Conservation (phyloP, 768 basidiomycete species). For the Auricularia heimuer region DNA sequence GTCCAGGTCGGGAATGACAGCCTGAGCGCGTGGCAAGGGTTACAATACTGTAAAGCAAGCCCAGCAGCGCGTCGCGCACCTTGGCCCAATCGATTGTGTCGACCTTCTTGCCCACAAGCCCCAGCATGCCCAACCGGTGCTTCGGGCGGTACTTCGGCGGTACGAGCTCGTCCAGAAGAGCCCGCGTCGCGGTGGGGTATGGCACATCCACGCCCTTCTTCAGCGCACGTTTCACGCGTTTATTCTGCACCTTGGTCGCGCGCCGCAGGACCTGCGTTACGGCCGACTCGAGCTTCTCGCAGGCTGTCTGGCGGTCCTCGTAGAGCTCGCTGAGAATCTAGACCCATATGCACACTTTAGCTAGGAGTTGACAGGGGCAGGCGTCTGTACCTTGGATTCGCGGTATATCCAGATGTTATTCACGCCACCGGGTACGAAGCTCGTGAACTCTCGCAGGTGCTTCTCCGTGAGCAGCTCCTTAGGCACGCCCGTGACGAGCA, state of each 20-base stretch:
- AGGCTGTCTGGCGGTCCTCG: slow-evolving; percentile 34
- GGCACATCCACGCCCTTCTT: slow-evolving; percentile 16
- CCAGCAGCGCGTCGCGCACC: slow-evolving; percentile 19
- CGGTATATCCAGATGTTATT: slow-evolving; percentile 61
- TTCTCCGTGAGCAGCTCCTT: slow-evolving; percentile 40
- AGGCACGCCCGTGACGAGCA: slow-evolving; percentile 57
- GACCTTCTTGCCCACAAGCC: slow-evolving; percentile 48
- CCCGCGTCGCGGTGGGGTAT: slow-evolving; percentile 1
- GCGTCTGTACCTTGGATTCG: slow-evolving; percentile 26
- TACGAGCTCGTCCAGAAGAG: slow-evolving; percentile 43
- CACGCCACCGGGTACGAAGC: slow-evolving; percentile 60
- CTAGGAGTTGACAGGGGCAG: not conserved
- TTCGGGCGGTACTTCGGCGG: slow-evolving; percentile 39
- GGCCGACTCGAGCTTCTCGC: slow-evolving; percentile 48
- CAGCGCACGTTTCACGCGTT: slow-evolving; percentile 23
- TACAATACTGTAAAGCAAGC: not conserved
- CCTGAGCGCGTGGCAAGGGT: not conserved
- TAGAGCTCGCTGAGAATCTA: slow-evolving; percentile 32
- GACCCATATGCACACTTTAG: not conserved
- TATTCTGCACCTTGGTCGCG: slow-evolving; percentile 32
- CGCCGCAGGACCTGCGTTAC: slow-evolving; percentile 36
- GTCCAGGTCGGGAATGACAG: slow-evolving; percentile 34
- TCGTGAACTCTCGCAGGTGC: slow-evolving; percentile 41
- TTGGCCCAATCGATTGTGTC: slow-evolving; percentile 59
- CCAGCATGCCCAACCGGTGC: slow-evolving; percentile 40